Evolutionary conservation across 2,329 filamentous ascomycete genomes (phyloP), one percentile per base, ranked within the genome.

Genomic region (Aspergillus proliferans): DNA sequence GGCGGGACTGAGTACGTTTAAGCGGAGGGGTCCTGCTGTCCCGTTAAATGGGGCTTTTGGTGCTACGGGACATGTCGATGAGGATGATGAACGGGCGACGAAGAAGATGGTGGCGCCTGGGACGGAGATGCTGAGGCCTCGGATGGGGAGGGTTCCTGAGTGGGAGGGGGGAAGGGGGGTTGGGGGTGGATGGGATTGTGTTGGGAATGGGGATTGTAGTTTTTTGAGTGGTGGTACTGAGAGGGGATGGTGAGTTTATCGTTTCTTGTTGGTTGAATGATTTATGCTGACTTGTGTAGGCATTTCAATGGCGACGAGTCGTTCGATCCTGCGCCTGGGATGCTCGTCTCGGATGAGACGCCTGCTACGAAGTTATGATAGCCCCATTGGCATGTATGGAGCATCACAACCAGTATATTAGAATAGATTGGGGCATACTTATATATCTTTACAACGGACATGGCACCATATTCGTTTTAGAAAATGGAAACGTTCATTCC

Each of bases 211-310:
- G 14, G 88, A 95, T 66, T 95, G 90, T 62, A 84, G 80, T 51
- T 95, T 92, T 69, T 73, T 97, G 57, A 82, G 77, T 47, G 79
- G 80, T 47, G 92, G 92, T 6, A 85, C 87, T 60, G 92, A 97
- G 70, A 79, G 91, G 73, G 90, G 90, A 64, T 97, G 92, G 90
- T 93, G 69, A 71, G 76, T 65, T 50, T 71, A 61, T 42, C 40
- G 55, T 54, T 52, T 52, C 26, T 21, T 58, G 46, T 52, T 51
- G n/a, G 28, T 62, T 58, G 50, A 49, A 75, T 30, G 26, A 30
- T 44, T 45, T n/a, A 22, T 52, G 39, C 52, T 48, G 4, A 28
- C 47, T 33, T n/a, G 15, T 44, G 2, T 43, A 71, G 69, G 72
- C 72, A 75, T 52, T 75, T 75, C 49, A 67, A 67, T 53, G 72